phyloP scores from a whole-genome alignment of 345 rosid species.

The Odontarrhena argentea region DNA sequence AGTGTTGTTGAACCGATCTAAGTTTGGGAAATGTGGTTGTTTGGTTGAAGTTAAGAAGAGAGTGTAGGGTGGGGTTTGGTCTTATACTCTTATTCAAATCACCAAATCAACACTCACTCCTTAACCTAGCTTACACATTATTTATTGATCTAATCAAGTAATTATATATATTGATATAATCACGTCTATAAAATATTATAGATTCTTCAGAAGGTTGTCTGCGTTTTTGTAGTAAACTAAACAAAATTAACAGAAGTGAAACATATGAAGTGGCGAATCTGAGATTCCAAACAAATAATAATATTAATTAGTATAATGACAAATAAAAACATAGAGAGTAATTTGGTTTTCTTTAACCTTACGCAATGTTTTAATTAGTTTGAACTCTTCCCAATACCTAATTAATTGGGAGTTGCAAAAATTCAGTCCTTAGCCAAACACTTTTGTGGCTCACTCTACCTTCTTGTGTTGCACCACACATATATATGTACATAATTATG shows the following conservation, averaged over 20 bases:
- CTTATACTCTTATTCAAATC: conserved; percentile 13
- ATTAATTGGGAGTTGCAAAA: conserved; percentile 42
- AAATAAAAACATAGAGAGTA: conserved; percentile 35
- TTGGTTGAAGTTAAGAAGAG: conserved; percentile 29
- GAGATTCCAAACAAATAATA: conserved; percentile 22
- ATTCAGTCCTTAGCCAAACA: conserved; percentile 41
- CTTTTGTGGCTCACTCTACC: conserved; percentile 38
- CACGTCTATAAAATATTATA: conserved; percentile 16
- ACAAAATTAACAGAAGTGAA: conserved; percentile 22
- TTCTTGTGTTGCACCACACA: conserved; percentile 39
- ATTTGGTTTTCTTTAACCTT: conserved; percentile 39
- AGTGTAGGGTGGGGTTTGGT: conserved; percentile 23
- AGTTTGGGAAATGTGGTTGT: conserved; percentile 40
- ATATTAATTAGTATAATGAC: conserved; percentile 17
- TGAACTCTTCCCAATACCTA: conserved; percentile 44
- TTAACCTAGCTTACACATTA: conserved; percentile 10
- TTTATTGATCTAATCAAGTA: conserved; percentile 1
- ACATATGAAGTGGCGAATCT: conserved; percentile 36
- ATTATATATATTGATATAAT: not conserved
- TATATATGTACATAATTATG: conserved; percentile 11
- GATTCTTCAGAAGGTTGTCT: conserved; percentile 41
- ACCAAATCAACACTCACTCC: conserved; percentile 29
- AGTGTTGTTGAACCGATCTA: conserved; percentile 36
- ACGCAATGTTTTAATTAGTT: conserved; percentile 44
- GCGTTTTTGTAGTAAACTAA: conserved; percentile 2